Evolutionary conservation across 179 eudicot genomes (phyloP).

Genomic region (Spinacia oleracea): DNA sequence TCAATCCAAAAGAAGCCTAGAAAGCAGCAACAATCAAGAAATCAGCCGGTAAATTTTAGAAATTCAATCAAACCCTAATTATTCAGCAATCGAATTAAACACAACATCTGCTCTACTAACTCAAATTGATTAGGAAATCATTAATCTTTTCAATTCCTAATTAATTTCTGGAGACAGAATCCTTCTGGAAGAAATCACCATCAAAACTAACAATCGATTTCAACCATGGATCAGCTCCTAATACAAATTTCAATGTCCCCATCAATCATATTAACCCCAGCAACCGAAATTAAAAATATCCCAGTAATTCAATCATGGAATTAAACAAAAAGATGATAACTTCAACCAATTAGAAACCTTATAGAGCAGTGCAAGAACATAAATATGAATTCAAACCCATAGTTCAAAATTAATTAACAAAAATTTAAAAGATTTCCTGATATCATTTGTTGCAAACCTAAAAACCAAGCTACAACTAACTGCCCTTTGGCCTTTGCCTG

Average conservation of each 20-base stretch:
- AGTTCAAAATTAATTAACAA: too few species aligned
- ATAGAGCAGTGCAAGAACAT: too few species aligned
- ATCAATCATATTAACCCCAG: neutral
- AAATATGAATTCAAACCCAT: too few species aligned
- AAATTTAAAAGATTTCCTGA: neutral
- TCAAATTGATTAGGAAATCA: neutral
- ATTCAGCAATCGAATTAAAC: too few species aligned
- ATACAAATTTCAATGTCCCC: neutral
- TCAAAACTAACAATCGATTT: constrained; percentile 3
- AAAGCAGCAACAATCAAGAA: too few species aligned
- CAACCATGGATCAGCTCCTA: neutral
- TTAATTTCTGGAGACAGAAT: neutral
- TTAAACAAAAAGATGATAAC: neutral
- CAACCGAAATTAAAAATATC: neutral
- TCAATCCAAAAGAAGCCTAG: too few species aligned
- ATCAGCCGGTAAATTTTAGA: too few species aligned
- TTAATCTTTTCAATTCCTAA: neutral
- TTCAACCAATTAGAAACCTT: too few species aligned
- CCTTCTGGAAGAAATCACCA: too few species aligned
- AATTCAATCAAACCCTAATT: too few species aligned
- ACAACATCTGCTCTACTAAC: constrained; percentile 6
- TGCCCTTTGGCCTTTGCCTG: neutral
- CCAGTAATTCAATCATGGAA: neutral
- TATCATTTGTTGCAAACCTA: constrained; percentile 11
- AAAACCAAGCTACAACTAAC: constrained; percentile 5